phyloP scores from a whole-genome alignment of 768 basidiomycete genomes.

The Russula sp. region DNA sequence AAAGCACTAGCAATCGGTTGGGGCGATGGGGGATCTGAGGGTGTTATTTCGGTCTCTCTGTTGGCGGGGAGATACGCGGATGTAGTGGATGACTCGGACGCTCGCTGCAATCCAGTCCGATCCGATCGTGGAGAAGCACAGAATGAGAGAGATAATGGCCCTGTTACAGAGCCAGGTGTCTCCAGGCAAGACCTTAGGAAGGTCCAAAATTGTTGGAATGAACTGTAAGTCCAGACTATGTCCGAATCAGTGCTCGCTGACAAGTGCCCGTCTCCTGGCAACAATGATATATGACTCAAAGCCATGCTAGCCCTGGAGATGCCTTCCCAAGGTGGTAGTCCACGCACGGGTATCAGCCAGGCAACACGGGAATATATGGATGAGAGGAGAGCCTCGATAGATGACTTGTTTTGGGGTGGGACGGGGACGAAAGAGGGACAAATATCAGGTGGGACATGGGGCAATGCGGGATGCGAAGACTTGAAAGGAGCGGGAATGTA shows the following conservation, averaged over 20 bases:
- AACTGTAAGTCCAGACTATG: conserved; percentile 20
- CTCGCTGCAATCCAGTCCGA: neutral
- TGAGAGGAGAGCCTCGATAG: conserved; percentile 11
- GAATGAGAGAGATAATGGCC: conserved; percentile 25
- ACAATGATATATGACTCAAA: neutral
- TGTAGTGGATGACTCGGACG: neutral
- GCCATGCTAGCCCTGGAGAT: conserved; percentile 8
- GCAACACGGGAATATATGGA: conserved; percentile 22
- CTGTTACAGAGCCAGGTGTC: conserved; percentile 3
- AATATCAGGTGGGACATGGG: neutral
- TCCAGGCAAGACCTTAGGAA: conserved; percentile 17
- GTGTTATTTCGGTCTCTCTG: conserved; percentile 9
- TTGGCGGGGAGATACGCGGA: conserved; percentile 2
- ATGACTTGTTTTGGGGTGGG: conserved; percentile 15
- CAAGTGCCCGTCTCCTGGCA: neutral
- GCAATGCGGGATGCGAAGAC: neutral
- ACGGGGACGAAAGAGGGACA: conserved; percentile 2
- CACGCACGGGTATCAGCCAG: conserved; percentile 26
- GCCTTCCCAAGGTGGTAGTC: conserved; percentile 16
- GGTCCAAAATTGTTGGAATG: conserved; percentile 23
- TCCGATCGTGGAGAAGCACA: conserved; percentile 1
- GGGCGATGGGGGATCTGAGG: neutral
- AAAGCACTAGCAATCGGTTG: conserved; percentile 4
- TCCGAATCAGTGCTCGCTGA: neutral
- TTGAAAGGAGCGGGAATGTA: conserved; percentile 21